Conservation (phyloP, 352 stramenopile genomes). For the Globisporangium nodosum region DNA sequence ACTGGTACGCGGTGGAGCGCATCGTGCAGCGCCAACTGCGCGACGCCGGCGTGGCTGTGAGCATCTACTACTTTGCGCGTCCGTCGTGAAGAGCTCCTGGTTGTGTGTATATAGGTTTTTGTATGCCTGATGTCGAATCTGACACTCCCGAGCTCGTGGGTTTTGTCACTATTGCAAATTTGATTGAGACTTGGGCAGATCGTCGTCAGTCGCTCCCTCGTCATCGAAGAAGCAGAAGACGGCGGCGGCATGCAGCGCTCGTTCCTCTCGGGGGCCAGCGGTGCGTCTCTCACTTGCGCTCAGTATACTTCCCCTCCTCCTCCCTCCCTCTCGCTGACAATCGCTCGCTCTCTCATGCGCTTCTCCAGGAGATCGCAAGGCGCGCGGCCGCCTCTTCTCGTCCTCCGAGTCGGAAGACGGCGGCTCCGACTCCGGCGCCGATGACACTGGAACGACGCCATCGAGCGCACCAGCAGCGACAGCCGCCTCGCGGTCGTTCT, state of each 20-base stretch:
- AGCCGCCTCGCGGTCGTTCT: slow-evolving; percentile 4
- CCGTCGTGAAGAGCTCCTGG: too few species aligned
- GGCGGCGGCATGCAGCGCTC: slow-evolving; percentile 4
- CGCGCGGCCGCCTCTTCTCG: slow-evolving; percentile 16
- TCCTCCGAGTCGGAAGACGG: slow-evolving; percentile 15
- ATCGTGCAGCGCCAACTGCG: slow-evolving; percentile 58
- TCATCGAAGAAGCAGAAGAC: neutral
- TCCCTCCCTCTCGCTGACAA: neutral
- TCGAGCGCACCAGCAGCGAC: neutral
- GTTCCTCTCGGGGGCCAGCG: slow-evolving; percentile 1
- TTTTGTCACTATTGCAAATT: neutral
- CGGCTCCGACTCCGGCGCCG: slow-evolving; percentile 10
- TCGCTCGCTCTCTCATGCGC: neutral
- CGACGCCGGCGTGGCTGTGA: slow-evolving; percentile 41
- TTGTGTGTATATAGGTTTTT: neutral
- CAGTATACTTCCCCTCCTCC: neutral
- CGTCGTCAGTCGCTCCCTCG: neutral
- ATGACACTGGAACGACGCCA: neutral
- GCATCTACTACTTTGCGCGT: slow-evolving; percentile 67
- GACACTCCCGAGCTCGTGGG: neutral
- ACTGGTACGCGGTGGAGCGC: slow-evolving; percentile 80
- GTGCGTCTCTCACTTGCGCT: neutral
- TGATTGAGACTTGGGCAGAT: too few species aligned
- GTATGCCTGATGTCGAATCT: neutral
- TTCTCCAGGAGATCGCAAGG: slow-evolving; percentile 11